Conservation (phyloP, 2,329 filamentous ascomycete species). For the Colletotrichum brevisporum region DNA sequence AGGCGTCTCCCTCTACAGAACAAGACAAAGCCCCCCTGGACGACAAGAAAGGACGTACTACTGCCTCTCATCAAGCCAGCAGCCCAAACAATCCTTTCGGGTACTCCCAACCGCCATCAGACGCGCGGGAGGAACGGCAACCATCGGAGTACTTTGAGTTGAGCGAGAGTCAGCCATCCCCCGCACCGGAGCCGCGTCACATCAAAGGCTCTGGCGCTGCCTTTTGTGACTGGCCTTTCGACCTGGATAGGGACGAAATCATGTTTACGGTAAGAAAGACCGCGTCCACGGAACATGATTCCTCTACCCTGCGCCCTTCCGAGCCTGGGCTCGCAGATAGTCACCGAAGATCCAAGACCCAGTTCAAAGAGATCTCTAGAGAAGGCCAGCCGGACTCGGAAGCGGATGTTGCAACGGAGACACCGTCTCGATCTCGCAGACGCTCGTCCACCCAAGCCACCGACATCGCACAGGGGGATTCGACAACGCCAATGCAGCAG, state of each 20-base stretch:
- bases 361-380: constrained; percentile 11
- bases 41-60: not conserved
- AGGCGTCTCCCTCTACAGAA: constrained; percentile 35
- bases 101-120: not conserved
- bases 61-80: not conserved
- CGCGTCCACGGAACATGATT: too few relatives aligned
- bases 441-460: constrained; percentile 20
- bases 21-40: constrained; percentile 25
- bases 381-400: not conserved
- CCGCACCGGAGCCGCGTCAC: not conserved
- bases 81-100: not conserved
- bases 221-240: not conserved
- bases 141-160: not conserved
- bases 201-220: not conserved
- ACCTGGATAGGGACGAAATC: too few relatives aligned
- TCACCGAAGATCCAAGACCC: constrained; percentile 29
- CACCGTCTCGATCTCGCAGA: not conserved
- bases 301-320: too few relatives aligned
- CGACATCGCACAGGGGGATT: too few relatives aligned
- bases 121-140: not conserved
- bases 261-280: too few relatives aligned
- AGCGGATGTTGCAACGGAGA: not conserved
- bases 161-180: constrained; percentile 1
- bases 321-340: not conserved
- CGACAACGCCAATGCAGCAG: too few relatives aligned